Conservation (phyloP, 73 alveolate genomes). For the Blepharisma stoltei region DNA sequence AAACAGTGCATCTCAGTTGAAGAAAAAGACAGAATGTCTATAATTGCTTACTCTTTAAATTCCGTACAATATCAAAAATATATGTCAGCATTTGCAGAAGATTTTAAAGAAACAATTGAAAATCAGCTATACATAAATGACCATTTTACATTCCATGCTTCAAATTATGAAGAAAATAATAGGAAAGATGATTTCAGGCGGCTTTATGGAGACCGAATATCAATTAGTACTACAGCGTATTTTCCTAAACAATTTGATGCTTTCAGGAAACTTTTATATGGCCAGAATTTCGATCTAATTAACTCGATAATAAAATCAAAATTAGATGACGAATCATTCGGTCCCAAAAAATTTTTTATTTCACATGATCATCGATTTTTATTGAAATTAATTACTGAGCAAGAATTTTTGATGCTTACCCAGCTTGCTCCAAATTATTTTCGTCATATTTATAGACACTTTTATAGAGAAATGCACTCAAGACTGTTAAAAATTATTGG, state of each 20-base stretch:
- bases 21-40: constrained; percentile 5
- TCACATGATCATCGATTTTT: too few species aligned
- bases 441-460: too few species aligned
- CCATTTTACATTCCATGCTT: background rate
- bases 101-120: constrained; percentile 5
- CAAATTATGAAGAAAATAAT: background rate
- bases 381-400: too few species aligned
- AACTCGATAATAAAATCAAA: background rate
- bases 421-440: too few species aligned
- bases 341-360: too few species aligned
- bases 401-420: too few species aligned
- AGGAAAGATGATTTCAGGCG: background rate
- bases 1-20: background rate
- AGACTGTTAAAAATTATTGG: too few species aligned
- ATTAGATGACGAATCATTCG: background rate
- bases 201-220: constrained; percentile 2
- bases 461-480: too few species aligned
- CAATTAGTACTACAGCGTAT: background rate
- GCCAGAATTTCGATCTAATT: background rate
- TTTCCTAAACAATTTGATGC: constrained; percentile 21
- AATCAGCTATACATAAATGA: background rate
- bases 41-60: constrained; percentile 12
- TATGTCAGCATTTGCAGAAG: background rate
- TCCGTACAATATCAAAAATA: too few species aligned
- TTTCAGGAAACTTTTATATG: background rate